phyloP scores from a whole-genome alignment of 352 stramenopile species.

The Pythium folliculosum region DNA sequence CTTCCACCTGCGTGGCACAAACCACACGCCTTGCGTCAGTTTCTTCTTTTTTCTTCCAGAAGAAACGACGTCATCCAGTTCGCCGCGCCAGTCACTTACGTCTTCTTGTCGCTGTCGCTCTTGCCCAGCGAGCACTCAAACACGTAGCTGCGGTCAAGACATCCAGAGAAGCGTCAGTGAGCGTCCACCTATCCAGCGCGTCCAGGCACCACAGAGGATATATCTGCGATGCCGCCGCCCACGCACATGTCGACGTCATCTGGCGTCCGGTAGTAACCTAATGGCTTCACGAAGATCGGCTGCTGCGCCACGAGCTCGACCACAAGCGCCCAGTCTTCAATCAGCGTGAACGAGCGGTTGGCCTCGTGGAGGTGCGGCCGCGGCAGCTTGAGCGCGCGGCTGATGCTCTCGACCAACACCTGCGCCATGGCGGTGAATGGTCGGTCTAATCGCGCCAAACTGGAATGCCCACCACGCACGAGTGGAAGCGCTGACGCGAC shows the following conservation, averaged over 20 bases:
- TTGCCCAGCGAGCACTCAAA: constrained; percentile 67
- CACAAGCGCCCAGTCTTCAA: constrained; percentile 68
- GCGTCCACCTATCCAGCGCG: neutral
- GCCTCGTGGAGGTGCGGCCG: constrained; percentile 60
- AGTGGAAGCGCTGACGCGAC: neutral
- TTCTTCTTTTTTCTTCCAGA: neutral
- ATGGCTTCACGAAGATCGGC: constrained; percentile 51
- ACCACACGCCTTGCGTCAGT: neutral
- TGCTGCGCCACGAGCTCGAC: constrained; percentile 50
- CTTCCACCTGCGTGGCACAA: constrained; percentile 53
- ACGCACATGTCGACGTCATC: constrained; percentile 83
- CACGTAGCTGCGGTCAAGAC: constrained; percentile 57
- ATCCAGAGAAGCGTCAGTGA: neutral
- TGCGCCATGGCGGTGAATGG: constrained; percentile 30
- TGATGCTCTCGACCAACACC: constrained; percentile 52
- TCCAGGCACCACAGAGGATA: too few relatives aligned
- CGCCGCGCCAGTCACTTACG: constrained; percentile 34
- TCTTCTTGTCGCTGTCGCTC: constrained; percentile 38
- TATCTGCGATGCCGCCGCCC: neutral
- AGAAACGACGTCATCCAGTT: neutral
- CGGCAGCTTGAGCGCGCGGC: constrained; percentile 56
- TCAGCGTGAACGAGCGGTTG: constrained; percentile 60
- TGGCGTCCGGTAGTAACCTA: constrained; percentile 81
- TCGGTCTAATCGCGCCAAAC: too few relatives aligned
- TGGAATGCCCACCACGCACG: neutral